Evolutionary conservation across 768 basidiomycete genomes (phyloP).

Genomic region (Rhodosporidiobolus sp.): DNA sequence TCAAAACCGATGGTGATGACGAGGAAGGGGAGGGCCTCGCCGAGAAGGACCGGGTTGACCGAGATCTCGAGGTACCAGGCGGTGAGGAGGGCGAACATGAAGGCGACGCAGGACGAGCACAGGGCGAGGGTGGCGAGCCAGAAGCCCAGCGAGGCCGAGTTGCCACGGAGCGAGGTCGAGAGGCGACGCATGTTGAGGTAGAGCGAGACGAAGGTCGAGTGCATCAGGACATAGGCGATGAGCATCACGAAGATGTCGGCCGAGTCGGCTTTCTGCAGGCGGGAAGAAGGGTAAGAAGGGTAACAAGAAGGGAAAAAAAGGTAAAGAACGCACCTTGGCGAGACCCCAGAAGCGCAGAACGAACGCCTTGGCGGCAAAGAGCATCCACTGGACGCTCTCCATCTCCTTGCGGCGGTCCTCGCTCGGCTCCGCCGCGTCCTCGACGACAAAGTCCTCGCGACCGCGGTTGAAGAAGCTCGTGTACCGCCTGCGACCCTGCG

Average conservation of each 20-base stretch:
- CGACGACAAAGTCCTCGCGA: slow-evolving; percentile 41
- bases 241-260: slow-evolving; percentile 93
- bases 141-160: slow-evolving; percentile 32
- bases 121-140: slow-evolving; percentile 62
- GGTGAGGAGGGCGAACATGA: slow-evolving; percentile 76
- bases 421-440: slow-evolving; percentile 52
- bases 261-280: slow-evolving; percentile 77
- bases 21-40: slow-evolving; percentile 93
- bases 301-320: not conserved
- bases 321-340: slow-evolving; percentile 60
- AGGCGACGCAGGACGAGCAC: slow-evolving; percentile 73
- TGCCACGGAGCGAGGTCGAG: slow-evolving; percentile 30
- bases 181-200: slow-evolving; percentile 82
- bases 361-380: slow-evolving; percentile 74
- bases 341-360: slow-evolving; percentile 80
- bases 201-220: slow-evolving; percentile 85
- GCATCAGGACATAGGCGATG: slow-evolving; percentile 91
- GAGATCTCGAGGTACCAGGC: slow-evolving; percentile 74
- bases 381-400: slow-evolving; percentile 80
- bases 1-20: slow-evolving; percentile 98
- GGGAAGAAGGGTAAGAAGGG: not conserved
- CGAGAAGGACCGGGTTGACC: slow-evolving; percentile 86
- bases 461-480: slow-evolving; percentile 38
- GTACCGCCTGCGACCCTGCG: slow-evolving; percentile 20
- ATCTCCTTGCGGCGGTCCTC: slow-evolving; percentile 65